These are phyloP conservation scores for Diaporthe vexans DNA, from an alignment of 2,329 filamentous ascomycete species.

Conservation along the genomic window DNA sequence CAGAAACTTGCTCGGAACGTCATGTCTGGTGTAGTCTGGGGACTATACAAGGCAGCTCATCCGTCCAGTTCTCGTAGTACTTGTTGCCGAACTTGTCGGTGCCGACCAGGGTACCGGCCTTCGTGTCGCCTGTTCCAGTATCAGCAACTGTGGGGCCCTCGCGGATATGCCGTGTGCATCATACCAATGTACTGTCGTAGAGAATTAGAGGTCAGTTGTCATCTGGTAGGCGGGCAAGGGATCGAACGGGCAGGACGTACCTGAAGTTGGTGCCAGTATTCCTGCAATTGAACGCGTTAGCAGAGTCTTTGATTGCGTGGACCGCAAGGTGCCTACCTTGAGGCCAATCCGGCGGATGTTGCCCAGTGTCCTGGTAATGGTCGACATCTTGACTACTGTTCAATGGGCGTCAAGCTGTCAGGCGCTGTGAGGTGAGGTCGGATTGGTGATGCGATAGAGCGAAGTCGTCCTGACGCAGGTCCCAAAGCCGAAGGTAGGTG, in stretches of 20 bases:
- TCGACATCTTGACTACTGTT: constrained; percentile 81
- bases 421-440: constrained; percentile 42
- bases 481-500: constrained; percentile 36
- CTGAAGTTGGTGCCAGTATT: constrained; percentile 93
- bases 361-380: constrained; percentile 84
- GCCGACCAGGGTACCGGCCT: constrained; percentile 88
- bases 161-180: neutral
- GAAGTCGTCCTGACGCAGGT: constrained; percentile 35
- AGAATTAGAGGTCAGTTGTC: constrained; percentile 43
- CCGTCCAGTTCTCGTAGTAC: constrained; percentile 94
- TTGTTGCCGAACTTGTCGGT: constrained; percentile 96
- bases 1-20: neutral
- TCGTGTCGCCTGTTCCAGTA: constrained; percentile 84
- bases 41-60: constrained; percentile 87
- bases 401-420: constrained; percentile 49
- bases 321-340: constrained; percentile 72
- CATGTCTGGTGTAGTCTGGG: neutral
- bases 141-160: constrained; percentile 11
- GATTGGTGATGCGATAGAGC: constrained; percentile 43
- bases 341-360: constrained; percentile 90
- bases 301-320: constrained; percentile 34
- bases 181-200: constrained; percentile 69
- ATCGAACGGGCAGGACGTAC: constrained; percentile 68
- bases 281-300: constrained; percentile 68
- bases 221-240: constrained; percentile 33